Conservation (phyloP, 202 grass and related monocot genomes). For the Elaeis oleifera region DNA sequence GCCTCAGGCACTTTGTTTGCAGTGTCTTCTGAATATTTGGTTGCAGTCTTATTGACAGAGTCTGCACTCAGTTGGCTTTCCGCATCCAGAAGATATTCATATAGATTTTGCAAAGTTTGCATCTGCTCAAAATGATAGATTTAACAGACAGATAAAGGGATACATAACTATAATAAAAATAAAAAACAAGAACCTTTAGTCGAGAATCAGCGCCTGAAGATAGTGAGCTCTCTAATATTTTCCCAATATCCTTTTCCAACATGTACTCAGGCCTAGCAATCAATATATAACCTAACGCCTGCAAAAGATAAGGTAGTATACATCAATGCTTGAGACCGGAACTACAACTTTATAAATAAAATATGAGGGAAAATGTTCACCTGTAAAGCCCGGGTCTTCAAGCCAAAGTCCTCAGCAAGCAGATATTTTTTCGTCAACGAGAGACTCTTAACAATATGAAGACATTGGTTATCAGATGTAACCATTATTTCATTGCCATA, state of each 20-base stretch:
- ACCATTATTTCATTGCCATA: constrained; percentile 79
- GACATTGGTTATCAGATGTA: constrained; percentile 48
- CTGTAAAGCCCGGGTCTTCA: constrained; percentile 94
- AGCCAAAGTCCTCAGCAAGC: constrained; percentile 68
- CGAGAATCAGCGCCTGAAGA: constrained; percentile 61
- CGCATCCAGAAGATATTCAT: constrained; percentile 87
- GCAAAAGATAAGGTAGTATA: constrained; percentile 16
- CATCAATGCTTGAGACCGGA: constrained; percentile 8
- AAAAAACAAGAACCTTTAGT: constrained; percentile 43
- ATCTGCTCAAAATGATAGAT: constrained; percentile 29
- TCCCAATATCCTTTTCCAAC: constrained; percentile 78
- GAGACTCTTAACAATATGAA: constrained; percentile 77
- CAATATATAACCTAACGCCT: constrained; percentile 91
- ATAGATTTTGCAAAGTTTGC: constrained; percentile 95
- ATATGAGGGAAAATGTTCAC: constrained; percentile 25
- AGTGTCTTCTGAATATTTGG: constrained; percentile 33
- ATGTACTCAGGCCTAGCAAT: constrained; percentile 95
- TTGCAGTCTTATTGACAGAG: constrained; percentile 31
- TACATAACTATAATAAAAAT: too few relatives aligned
- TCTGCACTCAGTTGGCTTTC: constrained; percentile 77
- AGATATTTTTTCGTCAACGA: constrained; percentile 68
- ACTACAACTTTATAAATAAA: not conserved
- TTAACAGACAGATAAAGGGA: too few relatives aligned
- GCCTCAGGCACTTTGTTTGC: constrained; percentile 78
- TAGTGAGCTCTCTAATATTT: constrained; percentile 72